Percentiles rank a stretch among this genome's conserved stretches.
phyloP scores from a whole-genome alignment of 805 yeast species.

The Candida multigemmis region DNA sequence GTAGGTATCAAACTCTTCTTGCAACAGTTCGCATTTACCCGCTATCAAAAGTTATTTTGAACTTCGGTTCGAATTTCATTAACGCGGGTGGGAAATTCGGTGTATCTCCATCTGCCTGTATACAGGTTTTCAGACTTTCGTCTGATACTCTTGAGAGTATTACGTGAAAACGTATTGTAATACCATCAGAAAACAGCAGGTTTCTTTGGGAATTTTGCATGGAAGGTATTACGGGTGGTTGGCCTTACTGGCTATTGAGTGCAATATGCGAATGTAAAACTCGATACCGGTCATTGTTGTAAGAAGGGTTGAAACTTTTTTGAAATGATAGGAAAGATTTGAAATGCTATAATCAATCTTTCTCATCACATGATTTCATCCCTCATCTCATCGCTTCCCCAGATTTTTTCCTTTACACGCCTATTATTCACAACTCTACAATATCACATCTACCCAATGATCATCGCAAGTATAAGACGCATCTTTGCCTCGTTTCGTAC shows the following conservation, averaged over 20 bases:
- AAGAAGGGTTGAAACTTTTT: conserved; percentile 27
- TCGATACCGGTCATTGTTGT: conserved; percentile 56
- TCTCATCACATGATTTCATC: too few relatives aligned
- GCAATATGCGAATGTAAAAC: conserved; percentile 54
- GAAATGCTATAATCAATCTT: too few relatives aligned
- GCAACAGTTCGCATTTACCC: conserved; percentile 41
- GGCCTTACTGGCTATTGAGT: conserved; percentile 47
- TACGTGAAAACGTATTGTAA: conserved; percentile 53
- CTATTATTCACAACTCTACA: too few relatives aligned
- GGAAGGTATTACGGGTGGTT: conserved; percentile 55
- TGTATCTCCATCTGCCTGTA: conserved; percentile 37
- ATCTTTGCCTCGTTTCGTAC: conserved; percentile 77
- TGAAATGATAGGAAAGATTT: conserved; percentile 1
- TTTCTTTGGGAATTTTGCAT: conserved; percentile 14
- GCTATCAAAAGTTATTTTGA: conserved; percentile 26
- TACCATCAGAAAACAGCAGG: conserved; percentile 44
- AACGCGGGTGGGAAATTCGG: conserved; percentile 58
- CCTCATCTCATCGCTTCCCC: too few relatives aligned
- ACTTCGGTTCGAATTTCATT: conserved; percentile 7
- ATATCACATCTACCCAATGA: too few relatives aligned
- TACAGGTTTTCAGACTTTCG: too few relatives aligned
- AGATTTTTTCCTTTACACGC: too few relatives aligned
- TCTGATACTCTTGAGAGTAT: conserved; percentile 47
- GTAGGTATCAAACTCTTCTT: conserved; percentile 24
- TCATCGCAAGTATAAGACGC: conserved; percentile 66